Conservation (phyloP, 2,329 filamentous ascomycete genomes). For the Fusarium heterosporum region DNA sequence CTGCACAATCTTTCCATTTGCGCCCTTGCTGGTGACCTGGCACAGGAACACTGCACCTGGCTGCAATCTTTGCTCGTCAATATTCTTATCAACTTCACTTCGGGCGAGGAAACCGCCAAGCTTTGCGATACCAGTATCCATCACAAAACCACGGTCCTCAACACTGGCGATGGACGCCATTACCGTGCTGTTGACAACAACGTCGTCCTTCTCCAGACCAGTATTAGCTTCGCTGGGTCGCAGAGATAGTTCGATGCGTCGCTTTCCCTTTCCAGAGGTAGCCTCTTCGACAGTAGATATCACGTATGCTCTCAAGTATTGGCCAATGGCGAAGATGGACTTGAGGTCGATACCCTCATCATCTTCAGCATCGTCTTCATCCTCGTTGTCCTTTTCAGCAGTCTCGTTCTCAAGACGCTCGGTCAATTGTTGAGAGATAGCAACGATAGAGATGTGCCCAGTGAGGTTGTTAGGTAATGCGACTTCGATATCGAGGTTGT, state of each 20-base stretch:
- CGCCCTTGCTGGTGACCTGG: slow-evolving; percentile 78
- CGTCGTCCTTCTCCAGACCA: slow-evolving; percentile 76
- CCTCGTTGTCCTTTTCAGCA: slow-evolving; percentile 63
- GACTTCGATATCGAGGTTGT: slow-evolving; percentile 80
- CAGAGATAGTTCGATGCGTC: slow-evolving; percentile 87
- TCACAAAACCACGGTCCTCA: slow-evolving; percentile 95
- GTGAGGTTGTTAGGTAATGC: slow-evolving; percentile 92
- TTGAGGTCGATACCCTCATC: slow-evolving; percentile 76
- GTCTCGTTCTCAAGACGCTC: slow-evolving; percentile 78
- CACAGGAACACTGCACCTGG: slow-evolving; percentile 89
- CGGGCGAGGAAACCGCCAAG: slow-evolving; percentile 87
- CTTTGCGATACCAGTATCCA: slow-evolving; percentile 85
- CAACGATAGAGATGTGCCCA: slow-evolving; percentile 90
- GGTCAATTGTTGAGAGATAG: slow-evolving; percentile 85
- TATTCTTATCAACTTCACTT: slow-evolving; percentile 78
- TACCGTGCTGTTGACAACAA: slow-evolving; percentile 80
- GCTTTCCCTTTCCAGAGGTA: slow-evolving; percentile 73
- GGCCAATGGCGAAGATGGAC: slow-evolving; percentile 81
- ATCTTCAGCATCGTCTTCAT: slow-evolving; percentile 63
- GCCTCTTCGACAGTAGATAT: slow-evolving; percentile 78
- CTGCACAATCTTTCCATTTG: slow-evolving; percentile 86
- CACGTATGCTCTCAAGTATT: slow-evolving; percentile 89
- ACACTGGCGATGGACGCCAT: slow-evolving; percentile 91
- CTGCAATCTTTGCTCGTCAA: slow-evolving; percentile 76
- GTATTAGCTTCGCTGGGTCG: slow-evolving; percentile 83